Conservation (phyloP, 805 yeast genomes). For the Deakozyma indianensis region DNA sequence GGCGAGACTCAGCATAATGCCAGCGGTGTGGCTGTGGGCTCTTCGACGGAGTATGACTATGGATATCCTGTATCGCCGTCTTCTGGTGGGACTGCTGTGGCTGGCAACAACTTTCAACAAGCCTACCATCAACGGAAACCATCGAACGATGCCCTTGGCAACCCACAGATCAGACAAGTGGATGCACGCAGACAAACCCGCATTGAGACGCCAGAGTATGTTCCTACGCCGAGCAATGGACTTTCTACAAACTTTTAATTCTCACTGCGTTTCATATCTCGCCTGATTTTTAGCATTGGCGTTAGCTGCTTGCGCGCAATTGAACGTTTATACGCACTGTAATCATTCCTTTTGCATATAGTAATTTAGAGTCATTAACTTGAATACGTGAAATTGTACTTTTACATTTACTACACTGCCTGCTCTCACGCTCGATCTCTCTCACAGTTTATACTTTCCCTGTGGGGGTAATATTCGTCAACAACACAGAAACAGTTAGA, state of each 20-base stretch:
- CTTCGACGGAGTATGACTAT: neutral
- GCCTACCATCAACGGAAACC: neutral
- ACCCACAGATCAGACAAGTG: neutral
- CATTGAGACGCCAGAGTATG: slow-evolving; percentile 1
- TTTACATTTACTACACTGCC: too few relatives aligned
- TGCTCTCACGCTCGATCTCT: too few relatives aligned
- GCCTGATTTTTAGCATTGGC: too few relatives aligned
- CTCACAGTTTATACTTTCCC: too few relatives aligned
- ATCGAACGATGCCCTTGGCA: neutral
- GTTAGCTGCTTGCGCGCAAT: too few relatives aligned
- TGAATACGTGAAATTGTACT: too few relatives aligned
- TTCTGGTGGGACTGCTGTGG: neutral
- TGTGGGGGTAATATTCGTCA: too few relatives aligned
- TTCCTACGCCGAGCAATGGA: neutral
- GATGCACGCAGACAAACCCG: slow-evolving; percentile 1
- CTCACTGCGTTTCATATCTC: too few relatives aligned
- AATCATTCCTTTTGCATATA: too few relatives aligned
- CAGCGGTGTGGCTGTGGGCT: neutral
- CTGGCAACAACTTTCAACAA: neutral
- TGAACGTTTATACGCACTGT: too few relatives aligned
- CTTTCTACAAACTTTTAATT: neutral
- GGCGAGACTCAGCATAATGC: neutral
- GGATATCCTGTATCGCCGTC: neutral
- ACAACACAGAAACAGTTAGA: too few relatives aligned
- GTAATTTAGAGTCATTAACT: too few relatives aligned